Conservation (phyloP, 2,329 filamentous ascomycete genomes). For the Xylaria sp. region DNA sequence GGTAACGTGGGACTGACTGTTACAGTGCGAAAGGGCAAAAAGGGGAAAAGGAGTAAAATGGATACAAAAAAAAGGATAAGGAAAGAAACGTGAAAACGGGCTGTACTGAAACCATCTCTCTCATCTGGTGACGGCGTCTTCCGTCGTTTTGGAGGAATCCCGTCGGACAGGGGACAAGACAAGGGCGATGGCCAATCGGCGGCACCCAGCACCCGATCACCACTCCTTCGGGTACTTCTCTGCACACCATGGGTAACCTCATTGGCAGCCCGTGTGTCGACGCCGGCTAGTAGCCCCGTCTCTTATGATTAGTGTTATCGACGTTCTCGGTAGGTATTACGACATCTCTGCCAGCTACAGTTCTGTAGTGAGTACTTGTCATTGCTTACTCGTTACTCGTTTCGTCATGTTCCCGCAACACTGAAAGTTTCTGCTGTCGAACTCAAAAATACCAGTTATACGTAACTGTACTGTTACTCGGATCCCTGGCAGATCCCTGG, state of each 20-base stretch:
- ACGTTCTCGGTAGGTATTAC: not conserved
- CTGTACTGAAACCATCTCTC: not conserved
- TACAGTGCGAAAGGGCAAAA: too few relatives aligned
- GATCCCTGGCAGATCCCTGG: slow-evolving; percentile 6
- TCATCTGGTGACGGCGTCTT: slow-evolving; percentile 24
- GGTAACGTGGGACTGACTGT: too few relatives aligned
- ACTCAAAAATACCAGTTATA: slow-evolving; percentile 9
- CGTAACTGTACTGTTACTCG: not conserved
- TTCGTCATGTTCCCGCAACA: slow-evolving; percentile 1
- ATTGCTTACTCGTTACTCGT: too few relatives aligned
- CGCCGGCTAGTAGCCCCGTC: not conserved
- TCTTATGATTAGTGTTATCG: not conserved
- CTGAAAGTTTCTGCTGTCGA: slow-evolving; percentile 1
- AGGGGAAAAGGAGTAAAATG: too few relatives aligned
- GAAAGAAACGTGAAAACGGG: slow-evolving; percentile 6
- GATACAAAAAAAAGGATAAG: not conserved
- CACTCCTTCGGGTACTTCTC: slow-evolving; percentile 24
- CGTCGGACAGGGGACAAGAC: slow-evolving; percentile 14
- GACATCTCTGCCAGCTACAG: not conserved
- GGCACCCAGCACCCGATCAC: slow-evolving; percentile 16
- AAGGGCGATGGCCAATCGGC: slow-evolving; percentile 20
- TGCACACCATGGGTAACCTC: slow-evolving; percentile 16
- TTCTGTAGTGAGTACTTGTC: too few relatives aligned
- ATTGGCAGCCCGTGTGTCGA: slow-evolving; percentile 15
- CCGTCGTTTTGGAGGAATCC: not conserved